phyloP scores from a whole-genome alignment of 108 stramenopile genomes.

The Fistulifera pelliculosa region DNA sequence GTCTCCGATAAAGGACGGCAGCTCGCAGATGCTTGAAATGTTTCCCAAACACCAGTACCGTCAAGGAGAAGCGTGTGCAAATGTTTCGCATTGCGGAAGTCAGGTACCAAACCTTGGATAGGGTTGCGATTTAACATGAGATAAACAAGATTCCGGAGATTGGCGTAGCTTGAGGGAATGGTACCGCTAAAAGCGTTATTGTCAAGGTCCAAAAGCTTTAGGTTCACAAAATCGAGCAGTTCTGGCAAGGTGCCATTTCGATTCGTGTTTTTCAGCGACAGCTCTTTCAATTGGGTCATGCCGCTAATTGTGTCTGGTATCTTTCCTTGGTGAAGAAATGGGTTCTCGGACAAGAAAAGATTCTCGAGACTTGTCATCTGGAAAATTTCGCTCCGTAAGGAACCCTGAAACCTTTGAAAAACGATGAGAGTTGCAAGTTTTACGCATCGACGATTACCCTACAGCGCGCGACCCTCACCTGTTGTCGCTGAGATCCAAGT shows the following conservation, averaged over 20 bases:
- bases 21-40: not conserved
- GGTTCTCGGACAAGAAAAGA: slow-evolving; percentile 23
- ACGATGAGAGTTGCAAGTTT: no score
- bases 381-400: not conserved
- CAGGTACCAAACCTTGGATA: no score
- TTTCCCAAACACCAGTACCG: not conserved
- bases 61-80: slow-evolving; percentile 2
- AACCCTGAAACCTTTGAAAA: no score
- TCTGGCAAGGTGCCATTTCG: slow-evolving; percentile 27
- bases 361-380: slow-evolving; percentile 13
- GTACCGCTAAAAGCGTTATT: slow-evolving; percentile 12
- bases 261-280: slow-evolving; percentile 27
- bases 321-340: slow-evolving; percentile 14
- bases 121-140: slow-evolving; percentile 12
- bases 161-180: slow-evolving; percentile 3
- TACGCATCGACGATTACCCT: no score
- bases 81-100: no score
- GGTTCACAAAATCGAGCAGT: slow-evolving; percentile 11
- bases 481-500: slow-evolving; percentile 16
- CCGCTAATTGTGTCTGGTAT: slow-evolving; percentile 27
- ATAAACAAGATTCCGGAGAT: slow-evolving; percentile 2
- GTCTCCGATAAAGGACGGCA: not conserved
- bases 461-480: no score
- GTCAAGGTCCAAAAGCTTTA: slow-evolving; percentile 12
- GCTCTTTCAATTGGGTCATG: slow-evolving; percentile 25